phyloP scores from a whole-genome alignment of 768 basidiomycete species.

The Lanmaoa rubissima region DNA sequence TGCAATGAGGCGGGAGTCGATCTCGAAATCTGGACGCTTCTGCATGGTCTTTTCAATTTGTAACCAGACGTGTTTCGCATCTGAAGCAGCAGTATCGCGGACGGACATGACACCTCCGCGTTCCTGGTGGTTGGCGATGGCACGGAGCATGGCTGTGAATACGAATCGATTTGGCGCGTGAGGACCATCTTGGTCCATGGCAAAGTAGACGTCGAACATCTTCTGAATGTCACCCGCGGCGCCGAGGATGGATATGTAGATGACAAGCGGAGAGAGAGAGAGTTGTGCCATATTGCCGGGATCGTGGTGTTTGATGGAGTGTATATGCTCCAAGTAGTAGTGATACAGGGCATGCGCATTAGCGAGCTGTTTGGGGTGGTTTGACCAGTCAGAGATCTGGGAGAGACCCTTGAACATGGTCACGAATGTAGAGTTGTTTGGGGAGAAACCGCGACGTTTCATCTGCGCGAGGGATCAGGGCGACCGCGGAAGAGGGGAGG shows the following conservation, averaged over 20 bases:
- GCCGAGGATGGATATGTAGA: constrained; percentile 69
- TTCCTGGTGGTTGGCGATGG: constrained; percentile 32
- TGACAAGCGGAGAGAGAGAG: constrained; percentile 45
- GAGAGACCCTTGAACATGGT: constrained; percentile 68
- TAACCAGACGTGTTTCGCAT: constrained; percentile 71
- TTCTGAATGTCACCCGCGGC: constrained; percentile 57
- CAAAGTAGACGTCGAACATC: constrained; percentile 75
- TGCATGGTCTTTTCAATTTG: constrained; percentile 56
- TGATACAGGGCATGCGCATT: constrained; percentile 62
- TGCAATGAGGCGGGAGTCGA: constrained; percentile 55
- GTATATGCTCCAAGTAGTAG: constrained; percentile 50
- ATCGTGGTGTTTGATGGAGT: constrained; percentile 47
- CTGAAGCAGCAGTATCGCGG: constrained; percentile 49
- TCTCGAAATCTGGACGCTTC: constrained; percentile 41
- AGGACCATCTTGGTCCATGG: constrained; percentile 60
- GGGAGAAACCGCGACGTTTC: constrained; percentile 79
- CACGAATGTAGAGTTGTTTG: constrained; percentile 63
- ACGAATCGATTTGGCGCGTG: constrained; percentile 58
- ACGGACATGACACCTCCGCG: constrained; percentile 21
- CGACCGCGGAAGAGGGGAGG: constrained; percentile 12
- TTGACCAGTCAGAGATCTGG: constrained; percentile 59
- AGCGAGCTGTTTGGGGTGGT: constrained; percentile 56
- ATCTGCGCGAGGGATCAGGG: constrained; percentile 47
- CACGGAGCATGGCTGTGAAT: constrained; percentile 66
- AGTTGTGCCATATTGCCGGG: constrained; percentile 47